These are phyloP conservation scores for Cryptosporidium ubiquitum DNA, from an alignment of 169 alveolate species.

Conservation along the genomic window DNA sequence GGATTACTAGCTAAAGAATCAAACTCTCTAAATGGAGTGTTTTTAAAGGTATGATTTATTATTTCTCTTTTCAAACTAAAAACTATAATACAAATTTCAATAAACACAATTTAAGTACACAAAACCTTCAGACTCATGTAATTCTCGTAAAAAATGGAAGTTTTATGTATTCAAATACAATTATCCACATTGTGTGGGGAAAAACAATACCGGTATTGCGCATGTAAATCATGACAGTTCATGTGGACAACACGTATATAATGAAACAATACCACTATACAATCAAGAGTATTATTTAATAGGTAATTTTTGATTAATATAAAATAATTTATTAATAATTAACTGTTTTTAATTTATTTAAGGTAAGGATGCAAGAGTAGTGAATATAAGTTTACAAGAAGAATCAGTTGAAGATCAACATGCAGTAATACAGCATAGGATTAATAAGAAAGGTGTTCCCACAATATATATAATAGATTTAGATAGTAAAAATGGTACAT, in stretches of 20 bases:
- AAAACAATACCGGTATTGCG: slow-evolving; percentile 9
- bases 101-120: slow-evolving; percentile 81
- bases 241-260: background rate
- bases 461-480: slow-evolving; percentile 95
- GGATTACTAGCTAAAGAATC: slow-evolving; percentile 87
- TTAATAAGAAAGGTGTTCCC: slow-evolving; percentile 73
- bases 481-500: slow-evolving; percentile 94
- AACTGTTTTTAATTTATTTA: slow-evolving; percentile 73
- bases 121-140: slow-evolving; percentile 83
- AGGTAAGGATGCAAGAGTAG: slow-evolving; percentile 94
- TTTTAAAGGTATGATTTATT: slow-evolving; percentile 77
- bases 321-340: background rate
- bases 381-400: slow-evolving; percentile 88
- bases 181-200: background rate
- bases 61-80: background rate
- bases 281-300: slow-evolving; percentile 81
- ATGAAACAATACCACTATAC: slow-evolving; percentile 83
- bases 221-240: slow-evolving; percentile 13
- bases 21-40: slow-evolving; percentile 82
- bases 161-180: slow-evolving; percentile 83
- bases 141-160: slow-evolving; percentile 86
- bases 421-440: slow-evolving; percentile 95
- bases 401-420: slow-evolving; percentile 93
- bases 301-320: background rate
- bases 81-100: background rate